phyloP scores from a whole-genome alignment of 768 basidiomycete genomes.

The Lactarius evosmus region DNA sequence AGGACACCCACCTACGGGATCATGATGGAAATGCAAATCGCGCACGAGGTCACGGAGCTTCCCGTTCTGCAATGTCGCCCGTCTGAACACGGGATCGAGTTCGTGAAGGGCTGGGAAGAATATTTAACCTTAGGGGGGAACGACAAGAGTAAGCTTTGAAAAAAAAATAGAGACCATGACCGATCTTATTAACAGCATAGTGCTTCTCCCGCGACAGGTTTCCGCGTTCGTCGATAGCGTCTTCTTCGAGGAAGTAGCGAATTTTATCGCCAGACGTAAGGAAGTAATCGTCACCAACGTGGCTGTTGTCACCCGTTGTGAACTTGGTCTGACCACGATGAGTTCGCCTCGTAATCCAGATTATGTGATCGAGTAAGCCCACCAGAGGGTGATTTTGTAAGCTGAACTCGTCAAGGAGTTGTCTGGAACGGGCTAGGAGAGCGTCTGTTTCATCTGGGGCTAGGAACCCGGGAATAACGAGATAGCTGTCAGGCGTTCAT shows the following conservation, averaged over 20 bases:
- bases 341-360: background rate
- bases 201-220: constrained; percentile 69
- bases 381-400: constrained; percentile 80
- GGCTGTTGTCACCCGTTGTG: constrained; percentile 71
- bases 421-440: constrained; percentile 67
- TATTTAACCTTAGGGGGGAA: constrained; percentile 10
- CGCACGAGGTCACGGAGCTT: constrained; percentile 63
- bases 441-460: constrained; percentile 50
- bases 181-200: constrained; percentile 92
- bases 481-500: constrained; percentile 51
- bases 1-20: constrained; percentile 66
- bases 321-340: constrained; percentile 70
- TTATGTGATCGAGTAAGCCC: constrained; percentile 28
- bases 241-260: constrained; percentile 90
- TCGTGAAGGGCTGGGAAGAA: constrained; percentile 67
- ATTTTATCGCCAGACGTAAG: constrained; percentile 91
- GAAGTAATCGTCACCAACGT: constrained; percentile 93
- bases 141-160: background rate
- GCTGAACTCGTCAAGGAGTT: constrained; percentile 76
- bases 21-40: constrained; percentile 77
- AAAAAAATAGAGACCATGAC: constrained; percentile 55
- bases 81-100: constrained; percentile 76
- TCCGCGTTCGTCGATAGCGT: constrained; percentile 67
- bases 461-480: constrained; percentile 75
- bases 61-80: constrained; percentile 77